phyloP scores from a whole-genome alignment of 2,329 filamentous ascomycete genomes.

The Aciculosporium take region DNA sequence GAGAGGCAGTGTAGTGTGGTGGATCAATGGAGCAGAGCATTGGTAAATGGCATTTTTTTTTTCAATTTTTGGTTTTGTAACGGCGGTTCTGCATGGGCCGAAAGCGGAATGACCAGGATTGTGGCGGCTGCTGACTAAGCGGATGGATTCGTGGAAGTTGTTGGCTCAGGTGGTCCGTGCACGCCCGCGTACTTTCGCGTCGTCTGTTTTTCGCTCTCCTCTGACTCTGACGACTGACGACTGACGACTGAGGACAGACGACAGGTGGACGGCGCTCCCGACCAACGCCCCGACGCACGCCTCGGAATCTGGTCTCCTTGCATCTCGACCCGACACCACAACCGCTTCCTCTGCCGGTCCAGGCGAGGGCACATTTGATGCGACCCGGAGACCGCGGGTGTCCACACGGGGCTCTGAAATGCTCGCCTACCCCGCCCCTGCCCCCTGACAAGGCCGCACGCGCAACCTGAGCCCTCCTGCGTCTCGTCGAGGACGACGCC shows the following conservation, averaged over 20 bases:
- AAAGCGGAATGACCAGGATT: not conserved
- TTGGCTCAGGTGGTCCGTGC: slow-evolving; percentile 10
- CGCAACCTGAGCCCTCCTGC: slow-evolving; percentile 12
- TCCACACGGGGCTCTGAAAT: slow-evolving; percentile 10
- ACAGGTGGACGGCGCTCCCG: slow-evolving; percentile 16
- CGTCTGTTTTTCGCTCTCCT: slow-evolving; percentile 23
- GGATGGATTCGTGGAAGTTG: not conserved
- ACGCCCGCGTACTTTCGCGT: slow-evolving; percentile 24
- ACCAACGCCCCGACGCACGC: slow-evolving; percentile 19
- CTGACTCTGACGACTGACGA: too few species aligned
- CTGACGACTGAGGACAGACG: too few species aligned
- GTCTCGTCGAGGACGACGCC: not conserved
- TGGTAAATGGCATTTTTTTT: not conserved
- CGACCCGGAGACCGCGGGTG: slow-evolving; percentile 6
- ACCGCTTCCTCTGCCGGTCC: slow-evolving; percentile 11
- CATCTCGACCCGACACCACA: slow-evolving; percentile 15
- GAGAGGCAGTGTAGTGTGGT: not conserved
- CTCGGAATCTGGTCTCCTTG: slow-evolving; percentile 6
- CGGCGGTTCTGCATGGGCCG: not conserved
- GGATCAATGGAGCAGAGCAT: slow-evolving; percentile 1
- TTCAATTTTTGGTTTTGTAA: not conserved
- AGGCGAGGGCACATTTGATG: slow-evolving; percentile 11
- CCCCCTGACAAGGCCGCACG: slow-evolving; percentile 18
- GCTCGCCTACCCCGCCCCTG: slow-evolving; percentile 12
- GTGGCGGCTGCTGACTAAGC: slow-evolving; percentile 7